These are phyloP conservation scores for Dothistroma septosporum DNA, from an alignment of 2,329 filamentous ascomycete species.

Conservation along the genomic window DNA sequence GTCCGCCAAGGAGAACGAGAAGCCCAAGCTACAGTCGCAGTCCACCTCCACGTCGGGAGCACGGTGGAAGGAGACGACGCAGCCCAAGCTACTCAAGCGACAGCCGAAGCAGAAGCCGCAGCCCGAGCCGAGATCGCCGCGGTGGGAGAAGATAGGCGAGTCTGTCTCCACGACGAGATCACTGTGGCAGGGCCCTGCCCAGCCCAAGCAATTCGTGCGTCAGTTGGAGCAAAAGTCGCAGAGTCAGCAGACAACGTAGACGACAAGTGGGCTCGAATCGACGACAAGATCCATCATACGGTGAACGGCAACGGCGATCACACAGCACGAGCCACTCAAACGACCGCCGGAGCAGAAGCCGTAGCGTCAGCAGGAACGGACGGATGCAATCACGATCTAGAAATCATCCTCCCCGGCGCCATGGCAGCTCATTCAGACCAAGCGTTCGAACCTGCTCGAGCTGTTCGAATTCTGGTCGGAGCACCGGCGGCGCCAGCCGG, in stretches of 20 bases:
- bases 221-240: conserved; percentile 22
- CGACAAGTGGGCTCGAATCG: conserved; percentile 14
- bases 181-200: conserved; percentile 8
- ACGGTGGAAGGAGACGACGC: conserved; percentile 11
- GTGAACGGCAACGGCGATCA: background rate
- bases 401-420: background rate
- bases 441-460: background rate
- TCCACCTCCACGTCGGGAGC: conserved; percentile 7
- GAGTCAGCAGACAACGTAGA: conserved; percentile 25
- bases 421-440: background rate
- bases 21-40: conserved; percentile 26
- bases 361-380: background rate
- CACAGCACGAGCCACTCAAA: background rate
- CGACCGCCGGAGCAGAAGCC: background rate
- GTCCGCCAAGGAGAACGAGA: conserved; percentile 14
- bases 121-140: conserved; percentile 26
- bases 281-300: background rate
- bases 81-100: conserved; percentile 19
- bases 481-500: background rate
- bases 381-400: background rate
- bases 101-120: conserved; percentile 22
- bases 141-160: conserved; percentile 24
- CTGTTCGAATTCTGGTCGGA: background rate
- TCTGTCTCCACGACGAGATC: background rate
- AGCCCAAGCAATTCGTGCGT: conserved; percentile 19